phyloP scores from a whole-genome alignment of 148 eudicot genomes.

The Silene uniflora region DNA sequence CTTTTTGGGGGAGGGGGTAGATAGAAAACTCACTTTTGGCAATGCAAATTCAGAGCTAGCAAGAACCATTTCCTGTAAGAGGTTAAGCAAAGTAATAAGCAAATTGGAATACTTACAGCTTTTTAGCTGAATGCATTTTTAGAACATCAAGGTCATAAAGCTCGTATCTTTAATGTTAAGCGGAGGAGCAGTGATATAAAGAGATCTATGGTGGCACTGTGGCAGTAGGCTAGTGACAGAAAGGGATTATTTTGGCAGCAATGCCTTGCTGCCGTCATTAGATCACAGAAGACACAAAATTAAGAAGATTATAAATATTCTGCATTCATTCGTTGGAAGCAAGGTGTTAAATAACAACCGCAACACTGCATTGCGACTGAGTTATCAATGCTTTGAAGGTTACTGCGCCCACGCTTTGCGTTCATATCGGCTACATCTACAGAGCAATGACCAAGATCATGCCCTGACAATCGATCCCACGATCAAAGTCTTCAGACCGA shows the following conservation, averaged over 20 bases:
- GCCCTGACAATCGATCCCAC: not conserved
- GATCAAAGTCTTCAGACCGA: not conserved
- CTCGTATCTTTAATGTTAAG: not conserved
- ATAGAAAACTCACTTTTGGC: conserved; percentile 40
- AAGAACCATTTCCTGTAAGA: conserved; percentile 64
- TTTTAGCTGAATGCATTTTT: not conserved
- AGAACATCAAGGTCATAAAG: not conserved
- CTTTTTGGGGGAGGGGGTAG: not conserved
- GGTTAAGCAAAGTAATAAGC: conserved; percentile 5
- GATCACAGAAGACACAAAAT: not conserved
- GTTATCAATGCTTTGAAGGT: no score
- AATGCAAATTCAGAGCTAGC: conserved; percentile 46
- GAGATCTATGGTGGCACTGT: not conserved
- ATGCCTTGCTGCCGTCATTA: not conserved
- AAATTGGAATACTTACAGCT: not conserved
- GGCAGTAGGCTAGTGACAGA: not conserved
- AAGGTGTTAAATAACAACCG: no score
- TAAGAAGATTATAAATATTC: not conserved
- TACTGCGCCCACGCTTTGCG: not conserved
- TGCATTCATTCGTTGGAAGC: not conserved
- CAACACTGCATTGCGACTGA: no score
- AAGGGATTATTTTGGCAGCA: not conserved
- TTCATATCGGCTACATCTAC: not conserved
- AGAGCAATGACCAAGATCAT: not conserved
- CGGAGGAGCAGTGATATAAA: not conserved